phyloP scores from a whole-genome alignment of 495 filamentous ascomycete genomes.

The Aspergillus hancockii region DNA sequence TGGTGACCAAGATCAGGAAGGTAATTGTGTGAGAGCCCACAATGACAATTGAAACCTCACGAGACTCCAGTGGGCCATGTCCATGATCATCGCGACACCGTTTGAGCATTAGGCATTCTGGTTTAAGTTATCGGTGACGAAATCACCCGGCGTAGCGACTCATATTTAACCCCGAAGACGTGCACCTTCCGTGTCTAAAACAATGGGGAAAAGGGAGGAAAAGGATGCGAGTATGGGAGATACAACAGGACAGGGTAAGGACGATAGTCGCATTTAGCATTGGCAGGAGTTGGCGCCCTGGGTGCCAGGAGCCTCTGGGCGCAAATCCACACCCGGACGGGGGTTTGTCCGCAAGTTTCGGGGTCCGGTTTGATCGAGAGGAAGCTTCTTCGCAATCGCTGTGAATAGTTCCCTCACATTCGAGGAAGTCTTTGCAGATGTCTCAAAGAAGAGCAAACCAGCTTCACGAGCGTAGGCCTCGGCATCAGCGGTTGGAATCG shows the following conservation, averaged over 20 bases:
- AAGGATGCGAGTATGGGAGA: constrained; percentile 9
- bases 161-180: constrained; percentile 16
- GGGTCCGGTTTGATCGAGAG: constrained; percentile 89
- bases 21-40: background rate
- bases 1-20: constrained; percentile 17
- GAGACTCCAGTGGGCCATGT: constrained; percentile 6
- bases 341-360: constrained; percentile 75
- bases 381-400: constrained; percentile 96
- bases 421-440: constrained; percentile 92
- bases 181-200: constrained; percentile 26
- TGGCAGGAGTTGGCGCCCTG: constrained; percentile 73
- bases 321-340: constrained; percentile 77
- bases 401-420: constrained; percentile 96
- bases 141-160: constrained; percentile 10
- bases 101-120: constrained; percentile 22
- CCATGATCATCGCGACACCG: constrained; percentile 18
- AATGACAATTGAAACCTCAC: constrained; percentile 11
- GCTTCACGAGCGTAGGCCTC: constrained; percentile 94
- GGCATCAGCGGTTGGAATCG: constrained; percentile 82
- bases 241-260: constrained; percentile 9
- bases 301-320: constrained; percentile 74
- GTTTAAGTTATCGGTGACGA: constrained; percentile 14
- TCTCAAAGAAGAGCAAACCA: constrained; percentile 94
- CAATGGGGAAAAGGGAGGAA: constrained; percentile 10
- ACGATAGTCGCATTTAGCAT: constrained; percentile 53